phyloP scores from a whole-genome alignment of 495 filamentous ascomycete genomes.

The Aspergillus nanangensis region DNA sequence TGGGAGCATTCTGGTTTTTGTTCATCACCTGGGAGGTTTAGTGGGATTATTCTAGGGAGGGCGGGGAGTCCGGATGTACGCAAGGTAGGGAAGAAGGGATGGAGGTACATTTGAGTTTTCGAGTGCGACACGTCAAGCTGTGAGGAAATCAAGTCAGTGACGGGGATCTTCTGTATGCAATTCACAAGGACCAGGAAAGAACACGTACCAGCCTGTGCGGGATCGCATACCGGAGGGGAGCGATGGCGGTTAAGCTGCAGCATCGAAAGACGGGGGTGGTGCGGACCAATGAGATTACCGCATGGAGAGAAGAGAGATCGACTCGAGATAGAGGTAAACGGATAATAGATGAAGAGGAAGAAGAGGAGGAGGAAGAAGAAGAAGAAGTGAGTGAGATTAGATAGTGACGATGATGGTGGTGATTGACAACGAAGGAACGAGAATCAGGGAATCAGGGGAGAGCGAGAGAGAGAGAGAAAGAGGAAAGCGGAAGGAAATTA shows the following conservation, averaged over 20 bases:
- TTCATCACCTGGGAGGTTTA: slow-evolving; percentile 51
- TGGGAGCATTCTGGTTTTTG: slow-evolving; percentile 54
- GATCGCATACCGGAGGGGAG: slow-evolving; percentile 44
- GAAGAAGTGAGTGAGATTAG: no score
- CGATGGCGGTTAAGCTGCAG: slow-evolving; percentile 23
- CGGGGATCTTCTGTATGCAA: not conserved
- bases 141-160: not conserved
- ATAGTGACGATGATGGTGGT: no score
- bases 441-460: no score
- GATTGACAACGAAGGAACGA: no score
- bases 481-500: no score
- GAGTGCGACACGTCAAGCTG: slow-evolving; percentile 58
- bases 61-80: not conserved
- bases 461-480: no score
- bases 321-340: not conserved
- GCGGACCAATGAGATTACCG: slow-evolving; percentile 8
- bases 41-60: slow-evolving; percentile 7
- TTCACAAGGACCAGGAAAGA: not conserved
- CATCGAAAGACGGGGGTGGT: slow-evolving; percentile 21
- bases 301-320: slow-evolving; percentile 3
- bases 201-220: slow-evolving; percentile 46
- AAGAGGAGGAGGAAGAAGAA: not conserved
- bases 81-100: not conserved
- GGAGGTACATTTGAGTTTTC: slow-evolving; percentile 57
- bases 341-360: not conserved